Evolutionary conservation across 441 rosid genomes (phyloP), one percentile per base, ranked within the genome.

Genomic region (Hypseocharis bilobata): DNA sequence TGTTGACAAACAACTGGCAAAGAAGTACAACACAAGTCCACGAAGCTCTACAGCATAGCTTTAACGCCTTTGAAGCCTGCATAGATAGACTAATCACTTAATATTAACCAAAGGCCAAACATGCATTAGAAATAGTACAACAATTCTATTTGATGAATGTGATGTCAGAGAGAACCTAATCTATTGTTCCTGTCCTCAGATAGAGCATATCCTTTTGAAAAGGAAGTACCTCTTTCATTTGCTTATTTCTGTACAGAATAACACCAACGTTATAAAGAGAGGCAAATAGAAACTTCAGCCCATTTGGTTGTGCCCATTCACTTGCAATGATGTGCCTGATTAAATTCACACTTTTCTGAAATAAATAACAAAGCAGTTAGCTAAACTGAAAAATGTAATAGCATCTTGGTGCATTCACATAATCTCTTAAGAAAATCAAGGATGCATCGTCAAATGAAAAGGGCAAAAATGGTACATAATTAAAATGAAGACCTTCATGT

Each of bases 11-110:
- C 69, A 68, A 76, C 75, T 81, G 76, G 71, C 84, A 80, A 42
- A 78, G 82, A 76, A 62, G 82, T 69, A 66, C 75, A 68, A 80
- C 79, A 75, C 82, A 75, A 60, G 74, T 69, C 99, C 99, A 91
- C 20, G 89, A 86, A 71, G 98, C 97, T 69, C 76, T 80, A 75
- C 79, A 83, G 71, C 87, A 84, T 62, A 94, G 73, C 71, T 78
- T 81, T 55, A 94, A 76, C 32, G 93, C 88, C 83, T 81, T 76
- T 71, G 89, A 86, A 72, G 98, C 96, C 98, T 91, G 87, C 72
- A 81, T 77, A 72, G 44, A 56, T 23, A 57, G 59, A 68, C 38
- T 58, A 73, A 55, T 45, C 19, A 49, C 34, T 51, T 55, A 72
- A 62, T 29, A 34, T 17, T 26, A 71, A 72, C 44, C 40, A 56